Base-by-base conservation (phyloP, 1,284 basidiomycete genomes). In the Irpex sp. region DNA sequence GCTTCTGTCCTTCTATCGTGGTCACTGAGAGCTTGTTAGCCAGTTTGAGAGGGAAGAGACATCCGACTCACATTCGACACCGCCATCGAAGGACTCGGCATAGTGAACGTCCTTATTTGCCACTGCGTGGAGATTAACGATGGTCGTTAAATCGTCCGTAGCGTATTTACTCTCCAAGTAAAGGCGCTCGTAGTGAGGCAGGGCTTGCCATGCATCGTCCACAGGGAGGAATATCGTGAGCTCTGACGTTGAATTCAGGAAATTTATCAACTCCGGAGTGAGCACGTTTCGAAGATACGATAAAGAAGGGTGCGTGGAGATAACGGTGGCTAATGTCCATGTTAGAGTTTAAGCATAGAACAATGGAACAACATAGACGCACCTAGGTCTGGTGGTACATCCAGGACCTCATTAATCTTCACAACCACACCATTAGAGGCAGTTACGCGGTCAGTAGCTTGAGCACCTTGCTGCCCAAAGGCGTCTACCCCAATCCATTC, bases 181-280 rank as follows among this genome's bases (percentile, higher is more conserved):
- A 5, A 91, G 76, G 58, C 87, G 84, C 72, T 96, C 93, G 60
- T 92, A 83, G 21, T 79, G 79, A 70, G 85, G 84, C 64, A 90
- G 77, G 47, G 71, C 76, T 55, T 82, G 79, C 86, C 88, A 98
- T 8, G 97, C 96, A 26, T 84, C 78, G 71, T 97, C 86, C 13
- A 90, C 81, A 0, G 97, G 97, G 1, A 97, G 83, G 75, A 99
- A 99, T 44, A 99, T 70, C 0, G 97, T 98, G 38, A 97, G 78
- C 70, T 92, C 88, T 0, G 93, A 78, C 0, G 85, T 87, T 57
- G 77, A 77, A 63, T 87, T 87, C 47, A 94, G 79, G 40, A 83
- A 76, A n/a, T 75, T 70, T 49, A 77, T 71, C 49, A 89, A 81
- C 55, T 84, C 81, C 1, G 83, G 75, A 3, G 86, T 91, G 62